Percentiles rank a stretch among this genome's conserved stretches.
Evolutionary conservation across 2,329 filamentous ascomycete species (phyloP).

Genomic region (Penicillium sp.): DNA sequence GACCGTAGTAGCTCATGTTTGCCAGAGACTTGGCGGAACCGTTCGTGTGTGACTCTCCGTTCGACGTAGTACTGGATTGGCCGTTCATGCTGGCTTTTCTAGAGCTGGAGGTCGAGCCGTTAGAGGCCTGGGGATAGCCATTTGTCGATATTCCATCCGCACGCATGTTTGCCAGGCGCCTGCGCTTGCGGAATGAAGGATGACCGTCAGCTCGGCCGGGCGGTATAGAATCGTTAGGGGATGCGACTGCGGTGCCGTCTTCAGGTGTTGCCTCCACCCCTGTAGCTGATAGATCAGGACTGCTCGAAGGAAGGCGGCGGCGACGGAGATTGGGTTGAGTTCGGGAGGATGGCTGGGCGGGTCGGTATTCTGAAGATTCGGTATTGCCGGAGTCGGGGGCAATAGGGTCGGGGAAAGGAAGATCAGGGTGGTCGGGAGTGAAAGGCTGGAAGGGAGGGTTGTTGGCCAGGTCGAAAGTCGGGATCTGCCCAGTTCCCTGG

Average conservation of each 20-base stretch:
- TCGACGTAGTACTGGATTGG: conserved; percentile 41
- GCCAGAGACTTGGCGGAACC: conserved; percentile 35
- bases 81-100: conserved; percentile 59
- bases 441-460: conserved; percentile 59
- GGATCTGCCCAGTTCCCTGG: conserved; percentile 43
- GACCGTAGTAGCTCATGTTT: conserved; percentile 67
- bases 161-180: conserved; percentile 62
- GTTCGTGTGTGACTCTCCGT: conserved; percentile 40
- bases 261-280: conserved; percentile 22
- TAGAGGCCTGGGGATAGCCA: conserved; percentile 55
- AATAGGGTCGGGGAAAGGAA: conserved; percentile 51
- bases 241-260: conserved; percentile 26
- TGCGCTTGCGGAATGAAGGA: conserved; percentile 54
- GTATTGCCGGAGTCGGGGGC: conserved; percentile 15
- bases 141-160: conserved; percentile 59
- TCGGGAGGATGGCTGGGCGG: conserved; percentile 9
- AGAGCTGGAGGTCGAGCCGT: conserved; percentile 53
- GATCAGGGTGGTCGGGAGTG: conserved; percentile 66
- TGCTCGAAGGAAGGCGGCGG: conserved; percentile 33
- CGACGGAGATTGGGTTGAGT: conserved; percentile 17
- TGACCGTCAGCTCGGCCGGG: conserved; percentile 31
- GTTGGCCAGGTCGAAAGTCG: conserved; percentile 70
- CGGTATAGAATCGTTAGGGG: conserved; percentile 23
- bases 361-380: conserved; percentile 10
- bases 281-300: conserved; percentile 25